Conservation (phyloP, 2,329 filamentous ascomycete genomes). For the Xylariaceae sp. region DNA sequence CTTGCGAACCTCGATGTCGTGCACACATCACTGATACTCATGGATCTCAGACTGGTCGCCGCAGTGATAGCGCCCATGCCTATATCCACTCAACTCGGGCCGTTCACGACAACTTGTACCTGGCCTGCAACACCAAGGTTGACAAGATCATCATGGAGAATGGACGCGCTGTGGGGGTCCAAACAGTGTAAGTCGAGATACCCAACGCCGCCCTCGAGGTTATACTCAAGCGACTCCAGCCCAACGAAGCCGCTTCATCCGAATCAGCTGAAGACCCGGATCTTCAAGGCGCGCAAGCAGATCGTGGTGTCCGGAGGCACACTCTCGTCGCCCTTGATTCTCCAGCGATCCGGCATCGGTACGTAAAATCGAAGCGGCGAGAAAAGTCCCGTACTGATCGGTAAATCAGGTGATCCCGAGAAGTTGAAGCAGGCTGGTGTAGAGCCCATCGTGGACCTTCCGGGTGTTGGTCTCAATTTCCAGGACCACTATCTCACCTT, state of each 20-base stretch:
- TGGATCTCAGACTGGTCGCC: conserved; percentile 54
- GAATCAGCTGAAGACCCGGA: conserved; percentile 43
- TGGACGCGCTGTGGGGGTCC: conserved; percentile 66
- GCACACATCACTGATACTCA: not conserved
- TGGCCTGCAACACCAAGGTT: conserved; percentile 72
- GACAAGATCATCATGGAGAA: conserved; percentile 73
- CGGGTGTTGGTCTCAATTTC: conserved; percentile 72
- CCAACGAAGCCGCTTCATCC: conserved; percentile 64
- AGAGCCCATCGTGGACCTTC: conserved; percentile 65
- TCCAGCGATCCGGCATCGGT: conserved; percentile 70
- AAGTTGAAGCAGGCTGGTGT: conserved; percentile 67
- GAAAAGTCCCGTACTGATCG: not conserved
- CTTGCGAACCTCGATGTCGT: not conserved
- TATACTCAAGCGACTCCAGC: conserved; percentile 9
- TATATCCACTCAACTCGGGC: conserved; percentile 74
- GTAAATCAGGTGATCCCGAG: conserved; percentile 53
- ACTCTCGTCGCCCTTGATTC: conserved; percentile 67
- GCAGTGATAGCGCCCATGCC: conserved; percentile 72
- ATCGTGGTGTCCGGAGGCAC: conserved; percentile 71
- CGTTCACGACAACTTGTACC: conserved; percentile 65
- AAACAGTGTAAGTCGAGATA: conserved; percentile 46
- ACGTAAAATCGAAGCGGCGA: not conserved
- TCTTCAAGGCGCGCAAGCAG: conserved; percentile 67
- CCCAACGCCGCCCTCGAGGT: conserved; percentile 10
- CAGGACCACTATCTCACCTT: conserved; percentile 74